Evolutionary conservation across 2,329 filamentous ascomycete species (phyloP), one percentile per base, ranked within the genome.

Genomic region (Neopestalotiopsis sp.): DNA sequence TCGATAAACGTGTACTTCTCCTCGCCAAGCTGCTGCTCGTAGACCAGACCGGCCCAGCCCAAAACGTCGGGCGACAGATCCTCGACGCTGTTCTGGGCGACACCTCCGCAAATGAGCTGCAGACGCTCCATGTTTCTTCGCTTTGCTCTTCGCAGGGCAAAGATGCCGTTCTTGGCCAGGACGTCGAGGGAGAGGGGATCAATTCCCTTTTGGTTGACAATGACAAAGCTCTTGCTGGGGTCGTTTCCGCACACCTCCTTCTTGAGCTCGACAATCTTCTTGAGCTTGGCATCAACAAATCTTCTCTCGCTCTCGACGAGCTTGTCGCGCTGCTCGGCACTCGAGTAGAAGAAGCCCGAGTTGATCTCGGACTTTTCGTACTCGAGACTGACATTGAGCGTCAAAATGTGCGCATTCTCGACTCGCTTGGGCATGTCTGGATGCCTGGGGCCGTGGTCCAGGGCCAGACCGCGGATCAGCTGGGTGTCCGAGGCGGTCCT

Each of bases 301-400:
- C 93, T 90, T 72, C 96, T 92, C 85, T 99, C 96, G 78, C 94
- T 97, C 85, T 98, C 96, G 12, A 99, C 96, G 56, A 99, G 90
- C 87, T 98, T 99, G 77, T 98, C 96, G 74, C 96, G 90, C 85
- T 99, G 96, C 74, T 98, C 95, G 34, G 96, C 96, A 78, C 91
- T 97, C 45, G 93, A 97, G 85, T 99, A 99, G 88, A 97, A 99
- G 87, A 99, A 99, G 65, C 95, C 91, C 56, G 95, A 98, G 89
- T 99, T 99, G 82, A 99, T 97, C 83, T 99, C 96, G 0, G 95
- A 95, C 87, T 99, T 99, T 83, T 99, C 96, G 81, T 99, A 99
- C 81, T 99, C 96, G 71, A 99, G 85, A 81, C 94, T 97, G 80
- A 99, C 95, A 78, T 99, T 99, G 77, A 99, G 86, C 32, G 94